These are phyloP conservation scores for Tetrapisispora iriomotensis DNA, from an alignment of 805 yeast genomes.

Conservation along the genomic window DNA sequence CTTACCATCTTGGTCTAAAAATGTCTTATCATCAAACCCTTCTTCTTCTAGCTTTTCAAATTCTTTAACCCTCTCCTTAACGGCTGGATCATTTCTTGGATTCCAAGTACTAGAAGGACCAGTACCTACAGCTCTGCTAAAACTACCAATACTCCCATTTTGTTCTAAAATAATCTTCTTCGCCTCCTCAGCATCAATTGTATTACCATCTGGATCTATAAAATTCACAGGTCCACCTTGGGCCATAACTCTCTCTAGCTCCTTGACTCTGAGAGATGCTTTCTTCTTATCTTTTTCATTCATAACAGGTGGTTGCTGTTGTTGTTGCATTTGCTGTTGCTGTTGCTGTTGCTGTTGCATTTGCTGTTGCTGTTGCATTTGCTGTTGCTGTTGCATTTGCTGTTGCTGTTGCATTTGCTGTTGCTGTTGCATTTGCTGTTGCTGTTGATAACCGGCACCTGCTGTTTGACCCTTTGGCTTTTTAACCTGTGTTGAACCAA, in stretches of 20 bases:
- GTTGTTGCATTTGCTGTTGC: not conserved
- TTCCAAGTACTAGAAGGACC: not conserved
- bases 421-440: not conserved
- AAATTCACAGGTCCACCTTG: conserved; percentile 23
- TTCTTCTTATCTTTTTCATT: conserved; percentile 6
- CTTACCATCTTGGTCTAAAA: conserved; percentile 4
- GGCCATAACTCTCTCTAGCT: conserved; percentile 15
- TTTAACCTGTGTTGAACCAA: conserved; percentile 1
- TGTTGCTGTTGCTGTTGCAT: not conserved
- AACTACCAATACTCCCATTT: conserved; percentile 14
- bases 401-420: not conserved
- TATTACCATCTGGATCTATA: conserved; percentile 32
- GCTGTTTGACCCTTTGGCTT: not conserved
- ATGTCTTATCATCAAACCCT: conserved; percentile 1
- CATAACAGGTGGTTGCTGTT: not conserved
- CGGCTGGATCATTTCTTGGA: conserved; percentile 2
- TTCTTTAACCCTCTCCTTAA: conserved; percentile 2
- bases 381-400: not conserved
- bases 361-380: not conserved
- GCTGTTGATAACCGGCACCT: not conserved
- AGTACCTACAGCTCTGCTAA: conserved; percentile 1
- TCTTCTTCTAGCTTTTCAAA: conserved; percentile 2
- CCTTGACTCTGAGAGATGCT: conserved; percentile 7
- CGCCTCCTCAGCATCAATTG: conserved; percentile 27
- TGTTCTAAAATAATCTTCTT: conserved; percentile 19